These are phyloP conservation scores for Suhomyces sp. DNA, from an alignment of 805 yeast genomes.

Conservation along the genomic window DNA sequence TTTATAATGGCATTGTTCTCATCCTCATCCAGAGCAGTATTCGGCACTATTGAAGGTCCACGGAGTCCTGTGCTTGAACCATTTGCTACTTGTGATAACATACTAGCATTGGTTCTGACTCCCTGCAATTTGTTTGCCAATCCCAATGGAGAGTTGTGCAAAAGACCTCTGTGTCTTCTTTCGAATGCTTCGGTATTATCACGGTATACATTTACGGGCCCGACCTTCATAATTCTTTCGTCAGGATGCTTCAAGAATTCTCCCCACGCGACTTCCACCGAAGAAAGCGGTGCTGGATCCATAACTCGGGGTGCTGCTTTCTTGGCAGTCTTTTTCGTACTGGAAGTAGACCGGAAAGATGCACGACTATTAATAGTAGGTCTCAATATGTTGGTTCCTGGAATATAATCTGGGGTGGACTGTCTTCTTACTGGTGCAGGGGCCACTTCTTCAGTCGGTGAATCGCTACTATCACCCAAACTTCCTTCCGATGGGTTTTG, in stretches of 20 bases:
- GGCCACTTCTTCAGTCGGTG: constrained; percentile 15
- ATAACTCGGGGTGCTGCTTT: constrained; percentile 27
- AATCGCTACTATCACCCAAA: constrained; percentile 3
- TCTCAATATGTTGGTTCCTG: constrained; percentile 57
- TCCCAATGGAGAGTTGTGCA: constrained; percentile 60
- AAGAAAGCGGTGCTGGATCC: constrained; percentile 46
- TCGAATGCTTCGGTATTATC: constrained; percentile 51
- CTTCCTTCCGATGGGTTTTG: constrained; percentile 9
- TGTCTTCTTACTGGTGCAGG: constrained; percentile 18
- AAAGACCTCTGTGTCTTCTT: constrained; percentile 51
- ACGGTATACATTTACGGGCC: constrained; percentile 45
- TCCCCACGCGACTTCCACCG: constrained; percentile 59
- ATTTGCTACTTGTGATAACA: constrained; percentile 39
- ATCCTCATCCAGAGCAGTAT: constrained; percentile 43
- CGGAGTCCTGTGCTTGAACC: constrained; percentile 28
- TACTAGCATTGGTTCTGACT: constrained; percentile 21
- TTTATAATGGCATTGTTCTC: constrained; percentile 69
- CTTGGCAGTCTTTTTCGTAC: constrained; percentile 11
- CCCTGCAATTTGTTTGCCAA: constrained; percentile 23
- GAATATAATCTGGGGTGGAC: constrained; percentile 44
- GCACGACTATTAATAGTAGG: constrained; percentile 44
- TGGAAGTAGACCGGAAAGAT: constrained; percentile 16
- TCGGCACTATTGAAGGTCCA: constrained; percentile 5
- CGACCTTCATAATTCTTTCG: constrained; percentile 60
- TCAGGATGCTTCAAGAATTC: constrained; percentile 50